These are phyloP conservation scores for Microglena sp. DNA, from an alignment of 139 green algal species.

Conservation along the genomic window DNA sequence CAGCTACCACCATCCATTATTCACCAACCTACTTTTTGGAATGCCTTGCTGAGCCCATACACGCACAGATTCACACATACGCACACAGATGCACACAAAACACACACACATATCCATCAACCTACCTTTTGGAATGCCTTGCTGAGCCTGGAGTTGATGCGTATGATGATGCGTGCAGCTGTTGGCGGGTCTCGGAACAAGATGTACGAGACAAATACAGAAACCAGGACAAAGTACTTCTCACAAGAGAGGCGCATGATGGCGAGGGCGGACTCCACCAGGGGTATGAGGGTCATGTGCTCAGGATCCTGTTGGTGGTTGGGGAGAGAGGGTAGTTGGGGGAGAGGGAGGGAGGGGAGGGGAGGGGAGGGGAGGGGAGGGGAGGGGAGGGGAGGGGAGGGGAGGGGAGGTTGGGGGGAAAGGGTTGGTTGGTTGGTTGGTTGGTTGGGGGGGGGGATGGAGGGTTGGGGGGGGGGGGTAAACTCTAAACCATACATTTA, in stretches of 20 bases:
- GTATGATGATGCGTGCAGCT: conserved; percentile 20
- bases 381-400: no score
- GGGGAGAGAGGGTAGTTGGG: not conserved
- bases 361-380: not conserved
- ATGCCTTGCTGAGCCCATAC: not conserved
- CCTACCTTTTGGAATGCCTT: conserved; percentile 47
- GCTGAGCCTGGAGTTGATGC: conserved; percentile 33
- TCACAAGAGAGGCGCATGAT: conserved; percentile 79
- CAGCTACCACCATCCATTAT: not conserved
- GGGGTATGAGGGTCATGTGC: conserved; percentile 49
- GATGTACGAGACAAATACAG: conserved; percentile 53
- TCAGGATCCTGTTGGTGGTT: conserved; percentile 27
- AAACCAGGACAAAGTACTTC: conserved; percentile 68
- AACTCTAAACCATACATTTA: no score
- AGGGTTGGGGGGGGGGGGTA: no score
- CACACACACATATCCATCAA: no score
- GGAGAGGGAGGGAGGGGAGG: not conserved
- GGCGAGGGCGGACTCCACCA: conserved; percentile 64
- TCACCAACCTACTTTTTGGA: not conserved
- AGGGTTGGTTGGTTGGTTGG: no score
- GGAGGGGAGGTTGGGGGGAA: no score
- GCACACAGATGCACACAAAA: not conserved
- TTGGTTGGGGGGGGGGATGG: no score
- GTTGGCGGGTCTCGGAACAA: conserved; percentile 46
- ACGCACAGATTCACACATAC: not conserved